Evolutionary conservation across 169 alveolate species (phyloP).

Genomic region (Eimeria acervulina): DNA sequence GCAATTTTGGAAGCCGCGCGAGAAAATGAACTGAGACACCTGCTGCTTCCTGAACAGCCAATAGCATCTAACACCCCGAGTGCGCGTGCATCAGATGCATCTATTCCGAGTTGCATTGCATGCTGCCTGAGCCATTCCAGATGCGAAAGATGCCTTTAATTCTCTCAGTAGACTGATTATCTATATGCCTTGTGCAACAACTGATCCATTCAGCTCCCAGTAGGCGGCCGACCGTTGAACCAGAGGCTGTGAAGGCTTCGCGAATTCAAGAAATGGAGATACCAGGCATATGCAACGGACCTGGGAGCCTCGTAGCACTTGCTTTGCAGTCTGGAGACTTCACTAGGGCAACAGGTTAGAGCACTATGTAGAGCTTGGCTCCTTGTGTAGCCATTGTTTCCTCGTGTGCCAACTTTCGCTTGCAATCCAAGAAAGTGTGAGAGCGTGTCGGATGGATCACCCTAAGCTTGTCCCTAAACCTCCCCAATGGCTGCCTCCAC

Average conservation of each 20-base stretch:
- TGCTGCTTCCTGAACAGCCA: slow-evolving; percentile 49
- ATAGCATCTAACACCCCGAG: neutral
- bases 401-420: neutral
- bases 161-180: neutral
- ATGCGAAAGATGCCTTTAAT: neutral
- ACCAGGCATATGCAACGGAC: slow-evolving; percentile 30
- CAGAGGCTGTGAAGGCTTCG: neutral
- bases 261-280: neutral
- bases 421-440: neutral
- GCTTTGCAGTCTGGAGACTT: slow-evolving; percentile 15
- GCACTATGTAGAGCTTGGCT: neutral
- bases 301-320: slow-evolving; percentile 36
- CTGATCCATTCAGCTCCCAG: neutral
- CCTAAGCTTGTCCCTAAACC: neutral
- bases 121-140: neutral
- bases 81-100: neutral
- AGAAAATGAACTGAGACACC: slow-evolving; percentile 37
- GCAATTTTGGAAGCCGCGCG: slow-evolving; percentile 41
- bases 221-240: slow-evolving; percentile 58
- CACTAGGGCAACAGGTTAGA: slow-evolving; percentile 34
- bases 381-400: neutral
- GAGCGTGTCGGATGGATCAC: neutral
- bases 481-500: neutral
- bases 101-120: neutral
- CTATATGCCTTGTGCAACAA: neutral